These are phyloP conservation scores for Pythium oligandrum DNA, from an alignment of 352 stramenopile species.

Conservation along the genomic window DNA sequence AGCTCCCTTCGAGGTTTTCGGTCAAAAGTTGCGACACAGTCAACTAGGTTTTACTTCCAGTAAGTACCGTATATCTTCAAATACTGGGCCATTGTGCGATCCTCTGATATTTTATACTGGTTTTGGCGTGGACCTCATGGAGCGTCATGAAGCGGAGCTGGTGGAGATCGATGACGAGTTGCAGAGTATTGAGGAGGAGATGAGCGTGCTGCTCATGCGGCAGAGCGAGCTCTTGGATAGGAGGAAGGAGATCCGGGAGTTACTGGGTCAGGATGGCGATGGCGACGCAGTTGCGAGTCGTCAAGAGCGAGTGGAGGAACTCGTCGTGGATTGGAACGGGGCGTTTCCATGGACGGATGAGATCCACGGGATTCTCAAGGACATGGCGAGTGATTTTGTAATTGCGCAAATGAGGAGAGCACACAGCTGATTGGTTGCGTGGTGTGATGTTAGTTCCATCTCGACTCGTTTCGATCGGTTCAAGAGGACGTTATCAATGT, in stretches of 20 bases:
- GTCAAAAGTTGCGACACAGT: no score
- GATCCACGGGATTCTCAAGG: constrained; percentile 25
- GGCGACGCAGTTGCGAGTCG: background rate
- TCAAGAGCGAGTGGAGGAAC: no score
- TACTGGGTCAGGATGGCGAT: constrained; percentile 15
- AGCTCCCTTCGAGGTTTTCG: no score
- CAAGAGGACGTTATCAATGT: constrained; percentile 90
- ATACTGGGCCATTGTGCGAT: no score
- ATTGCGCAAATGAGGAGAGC: constrained; percentile 7
- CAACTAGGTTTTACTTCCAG: no score
- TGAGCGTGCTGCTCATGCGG: constrained; percentile 35
- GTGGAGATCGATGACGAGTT: constrained; percentile 50
- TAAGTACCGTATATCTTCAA: no score
- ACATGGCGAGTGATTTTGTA: constrained; percentile 8
- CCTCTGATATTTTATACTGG: no score
- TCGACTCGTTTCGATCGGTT: constrained; percentile 84
- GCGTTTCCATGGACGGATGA: constrained; percentile 38
- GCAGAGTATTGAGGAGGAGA: constrained; percentile 46
- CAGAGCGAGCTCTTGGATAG: constrained; percentile 52
- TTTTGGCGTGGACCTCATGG: background rate
- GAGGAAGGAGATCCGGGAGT: constrained; percentile 34
- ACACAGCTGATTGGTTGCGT: background rate
- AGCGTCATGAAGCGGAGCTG: constrained; percentile 28
- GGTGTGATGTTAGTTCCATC: constrained; percentile 51
- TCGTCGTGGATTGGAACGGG: constrained; percentile 27